These are phyloP conservation scores for Clarireedia sp. DNA, from an alignment of 2,329 filamentous ascomycete genomes.

Conservation along the genomic window DNA sequence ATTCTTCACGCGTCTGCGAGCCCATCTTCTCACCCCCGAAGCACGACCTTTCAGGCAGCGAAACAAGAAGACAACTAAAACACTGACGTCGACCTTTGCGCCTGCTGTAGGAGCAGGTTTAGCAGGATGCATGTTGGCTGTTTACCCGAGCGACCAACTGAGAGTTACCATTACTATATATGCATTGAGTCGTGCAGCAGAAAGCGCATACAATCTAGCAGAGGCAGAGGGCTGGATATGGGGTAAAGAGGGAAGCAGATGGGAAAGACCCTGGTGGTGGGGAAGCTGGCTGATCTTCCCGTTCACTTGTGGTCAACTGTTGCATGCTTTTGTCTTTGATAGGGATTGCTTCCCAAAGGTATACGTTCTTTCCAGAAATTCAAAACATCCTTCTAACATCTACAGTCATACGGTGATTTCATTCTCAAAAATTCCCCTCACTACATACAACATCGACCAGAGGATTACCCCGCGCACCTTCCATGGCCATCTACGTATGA, in stretches of 20 bases:
- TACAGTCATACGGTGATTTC: slow-evolving; percentile 49
- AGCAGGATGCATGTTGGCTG: slow-evolving; percentile 73
- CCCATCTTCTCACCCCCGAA: slow-evolving; percentile 70
- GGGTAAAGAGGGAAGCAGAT: slow-evolving; percentile 47
- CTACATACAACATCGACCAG: slow-evolving; percentile 69
- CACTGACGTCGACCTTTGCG: slow-evolving; percentile 74
- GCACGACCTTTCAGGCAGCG: slow-evolving; percentile 73
- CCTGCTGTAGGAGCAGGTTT: slow-evolving; percentile 86
- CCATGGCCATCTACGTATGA: slow-evolving; percentile 70
- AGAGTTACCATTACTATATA: slow-evolving; percentile 79
- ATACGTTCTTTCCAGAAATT: slow-evolving; percentile 29
- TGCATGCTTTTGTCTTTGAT: slow-evolving; percentile 72
- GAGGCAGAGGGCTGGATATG: slow-evolving; percentile 66
- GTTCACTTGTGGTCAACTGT: slow-evolving; percentile 64
- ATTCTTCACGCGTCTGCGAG: slow-evolving; percentile 74
- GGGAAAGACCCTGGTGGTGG: slow-evolving; percentile 71
- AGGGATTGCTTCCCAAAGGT: slow-evolving; percentile 63
- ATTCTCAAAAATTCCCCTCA: slow-evolving; percentile 63
- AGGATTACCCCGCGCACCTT: slow-evolving; percentile 55
- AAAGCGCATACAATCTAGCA: slow-evolving; percentile 78
- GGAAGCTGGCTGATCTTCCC: slow-evolving; percentile 79
- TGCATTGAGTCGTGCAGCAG: slow-evolving; percentile 68
- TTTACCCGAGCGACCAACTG: slow-evolving; percentile 62
- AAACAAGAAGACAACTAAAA: slow-evolving; percentile 67
- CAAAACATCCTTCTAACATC: slow-evolving; percentile 6